Base-by-base conservation (phyloP, 202 grass and related monocot species). In the Panicum virgatum region DNA sequence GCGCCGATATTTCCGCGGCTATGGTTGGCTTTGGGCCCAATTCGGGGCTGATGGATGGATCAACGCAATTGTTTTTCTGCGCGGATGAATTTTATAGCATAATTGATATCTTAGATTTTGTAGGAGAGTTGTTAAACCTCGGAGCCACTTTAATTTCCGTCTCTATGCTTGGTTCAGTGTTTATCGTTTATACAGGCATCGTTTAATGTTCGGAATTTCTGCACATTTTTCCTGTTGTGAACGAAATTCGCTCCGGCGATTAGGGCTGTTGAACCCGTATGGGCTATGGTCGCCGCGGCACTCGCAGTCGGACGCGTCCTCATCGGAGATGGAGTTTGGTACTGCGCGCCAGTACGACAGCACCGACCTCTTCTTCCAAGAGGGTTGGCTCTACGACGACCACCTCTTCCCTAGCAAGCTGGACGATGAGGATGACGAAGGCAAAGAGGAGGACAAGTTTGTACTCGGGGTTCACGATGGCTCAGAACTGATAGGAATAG, bases 261-360 rank as follows among this genome's bases (percentile, higher is more conserved):
- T 70, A 97, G 94, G 87, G 36, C 14, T 97, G 60, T 57, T 91
- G 74, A 97, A 97, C 68, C 94, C 94, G 9, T 97, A 97, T 19
- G 94, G 89, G 27, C 19, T 91, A 14, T 94, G 91, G 91, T 97
- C 94, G 38, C 89, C 89, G 25, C 59, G 23, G 64, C 74, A 73
- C 62, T 81, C 86, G 30, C 79, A 70, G 60, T 96, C 94, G 8
- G 85, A 89, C 51, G 60, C 89, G 39, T 89, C 86, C 10, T 97
- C 94, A n/a, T 97, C 91, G 72, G 94, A 94, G 69, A 45, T 93
- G 75, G 94, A 97, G 82, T 97, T 94, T 23, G 91, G 94, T 27
- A 91, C 94, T 8, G 94, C 91, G 0, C 91, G 94, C 45, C 89
- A 97, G 66, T 94, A 97, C 82, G 86, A 91, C 26, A 78, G 84